A percentile compares a stretch with the other conserved stretches of the same genome.
Conservation (phyloP, 345 rosid species). For the Linum lewisii region DNA sequence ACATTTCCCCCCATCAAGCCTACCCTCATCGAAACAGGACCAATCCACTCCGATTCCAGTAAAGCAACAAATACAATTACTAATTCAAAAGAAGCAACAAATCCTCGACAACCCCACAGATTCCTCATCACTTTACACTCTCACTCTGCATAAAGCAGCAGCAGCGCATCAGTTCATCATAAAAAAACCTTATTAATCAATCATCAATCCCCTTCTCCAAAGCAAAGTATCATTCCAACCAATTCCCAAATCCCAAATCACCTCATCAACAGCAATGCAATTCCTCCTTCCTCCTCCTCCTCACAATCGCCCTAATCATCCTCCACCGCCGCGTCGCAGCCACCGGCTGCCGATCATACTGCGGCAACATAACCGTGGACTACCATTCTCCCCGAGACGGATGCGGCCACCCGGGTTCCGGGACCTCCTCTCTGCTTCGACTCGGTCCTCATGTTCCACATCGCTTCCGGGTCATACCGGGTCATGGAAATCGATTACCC, state of each 20-base stretch:
- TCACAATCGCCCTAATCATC: neutral
- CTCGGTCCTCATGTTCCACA: conserved; percentile 78
- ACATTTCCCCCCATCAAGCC: too few species aligned
- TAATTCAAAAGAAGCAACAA: too few species aligned
- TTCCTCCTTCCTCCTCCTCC: neutral
- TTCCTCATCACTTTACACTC: too few species aligned
- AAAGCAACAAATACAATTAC: too few species aligned
- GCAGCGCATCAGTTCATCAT: too few species aligned
- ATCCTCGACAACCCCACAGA: too few species aligned
- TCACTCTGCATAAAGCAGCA: too few species aligned
- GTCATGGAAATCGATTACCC: conserved; percentile 78
- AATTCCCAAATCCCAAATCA: too few species aligned
- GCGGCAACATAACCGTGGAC: conserved; percentile 74
- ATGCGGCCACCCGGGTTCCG: conserved; percentile 83
- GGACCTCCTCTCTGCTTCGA: conserved; percentile 75
- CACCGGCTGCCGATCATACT: conserved; percentile 54
- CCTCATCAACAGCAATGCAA: neutral
- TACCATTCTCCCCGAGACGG: conserved; percentile 63
- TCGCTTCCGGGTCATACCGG: conserved; percentile 73
- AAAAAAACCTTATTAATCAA: too few species aligned
- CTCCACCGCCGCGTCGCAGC: neutral
- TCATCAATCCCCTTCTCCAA: conserved; percentile 6
- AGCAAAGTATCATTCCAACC: conserved; percentile 49
- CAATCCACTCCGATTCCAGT: too few species aligned
- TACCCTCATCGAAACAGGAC: too few species aligned